Base-by-base conservation (phyloP, 1,284 basidiomycete genomes). In the Ceratobasidium theobromae region DNA sequence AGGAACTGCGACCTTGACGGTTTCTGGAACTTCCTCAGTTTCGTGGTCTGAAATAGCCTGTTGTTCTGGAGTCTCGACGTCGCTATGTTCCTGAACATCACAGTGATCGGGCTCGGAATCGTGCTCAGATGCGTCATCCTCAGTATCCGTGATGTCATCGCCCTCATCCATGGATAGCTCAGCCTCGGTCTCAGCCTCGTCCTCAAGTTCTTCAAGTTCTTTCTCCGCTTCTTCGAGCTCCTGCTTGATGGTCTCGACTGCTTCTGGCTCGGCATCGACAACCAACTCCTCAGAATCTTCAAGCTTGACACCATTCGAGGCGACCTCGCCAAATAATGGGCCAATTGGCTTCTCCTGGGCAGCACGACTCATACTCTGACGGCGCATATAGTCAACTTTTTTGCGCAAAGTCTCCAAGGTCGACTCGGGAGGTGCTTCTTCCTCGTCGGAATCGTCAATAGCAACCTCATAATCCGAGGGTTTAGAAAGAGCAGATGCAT, bases 381-480 rank as follows among this genome's bases (percentile, higher is more conserved):
- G 60, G 21, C 60, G 60, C 60, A 64, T 64, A 64, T 64, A 35
- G 38, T 64, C 60, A 30, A 64, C 49, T 38, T 64, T 64, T 28
- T 64, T 64, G 33, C 60, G 60, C 12, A 64, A 35, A 18, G 60
- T 64, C 18, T 53, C 49, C 1, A 64, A 21, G 4, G 49, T 28
- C 1, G 35, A 40, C 35, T 64, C 60, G 12, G 33, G 16, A 40
- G 35, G 45, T 4, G 48, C 32, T 21, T 57, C 60, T 33, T 58
- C 55, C 23, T 64, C 60, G 35, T 64, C 60, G 2, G 60, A 64
- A 32, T 49, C 52, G 16, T 64, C 60, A 16, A 51, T 48, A 11
- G 32, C 25, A 18, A 64, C 25, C 21, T 33, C 48, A 12, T 32
- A 38, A 9, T 64, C 48, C 6, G 48, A 38, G 6, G 60, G n/a